phyloP scores from a whole-genome alignment of 176 grass and related monocot species.

The Bonia amplexicaulis region DNA sequence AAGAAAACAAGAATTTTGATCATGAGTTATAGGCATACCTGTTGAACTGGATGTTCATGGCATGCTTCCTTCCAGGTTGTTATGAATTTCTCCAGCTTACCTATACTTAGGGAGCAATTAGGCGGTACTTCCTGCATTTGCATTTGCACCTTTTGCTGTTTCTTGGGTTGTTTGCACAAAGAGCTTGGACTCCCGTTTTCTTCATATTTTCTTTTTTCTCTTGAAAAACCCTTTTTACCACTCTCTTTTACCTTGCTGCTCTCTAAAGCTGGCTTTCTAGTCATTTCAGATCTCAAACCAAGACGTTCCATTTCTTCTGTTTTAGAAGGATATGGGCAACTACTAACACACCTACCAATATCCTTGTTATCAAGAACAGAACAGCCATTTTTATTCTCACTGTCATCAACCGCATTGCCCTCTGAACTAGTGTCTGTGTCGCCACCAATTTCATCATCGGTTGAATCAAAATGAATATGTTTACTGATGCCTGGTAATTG shows the following conservation, averaged over 20 bases:
- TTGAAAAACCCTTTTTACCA: slow-evolving; percentile 6
- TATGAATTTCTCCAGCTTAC: slow-evolving; percentile 71
- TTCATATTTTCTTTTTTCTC: slow-evolving; percentile 62
- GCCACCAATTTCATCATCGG: slow-evolving; percentile 54
- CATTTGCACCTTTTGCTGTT: slow-evolving; percentile 27
- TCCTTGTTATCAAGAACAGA: slow-evolving; percentile 37
- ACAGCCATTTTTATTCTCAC: slow-evolving; percentile 30
- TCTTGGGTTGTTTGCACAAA: slow-evolving; percentile 42
- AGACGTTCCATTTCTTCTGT: slow-evolving; percentile 77
- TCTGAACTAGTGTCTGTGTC: slow-evolving; percentile 22
- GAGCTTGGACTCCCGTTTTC: slow-evolving; percentile 31
- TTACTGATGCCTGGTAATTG: slow-evolving; percentile 56
- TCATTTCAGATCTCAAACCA: slow-evolving; percentile 65
- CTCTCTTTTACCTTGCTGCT: slow-evolving; percentile 28
- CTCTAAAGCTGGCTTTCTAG: slow-evolving; percentile 33
- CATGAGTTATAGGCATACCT: slow-evolving; percentile 45
- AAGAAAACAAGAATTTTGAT: neutral
- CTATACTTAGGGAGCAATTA: slow-evolving; percentile 39
- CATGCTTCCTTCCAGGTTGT: slow-evolving; percentile 93
- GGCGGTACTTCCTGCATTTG: slow-evolving; percentile 9
- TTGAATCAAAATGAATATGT: slow-evolving; percentile 75
- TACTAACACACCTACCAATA: slow-evolving; percentile 44
- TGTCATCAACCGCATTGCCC: slow-evolving; percentile 24
- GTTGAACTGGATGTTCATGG: slow-evolving; percentile 52
- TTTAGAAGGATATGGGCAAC: slow-evolving; percentile 88